Percentiles rank a stretch among this genome's conserved stretches.
phyloP scores from a whole-genome alignment of 768 basidiomycete genomes.

The Pleurotus citrinopileatus region DNA sequence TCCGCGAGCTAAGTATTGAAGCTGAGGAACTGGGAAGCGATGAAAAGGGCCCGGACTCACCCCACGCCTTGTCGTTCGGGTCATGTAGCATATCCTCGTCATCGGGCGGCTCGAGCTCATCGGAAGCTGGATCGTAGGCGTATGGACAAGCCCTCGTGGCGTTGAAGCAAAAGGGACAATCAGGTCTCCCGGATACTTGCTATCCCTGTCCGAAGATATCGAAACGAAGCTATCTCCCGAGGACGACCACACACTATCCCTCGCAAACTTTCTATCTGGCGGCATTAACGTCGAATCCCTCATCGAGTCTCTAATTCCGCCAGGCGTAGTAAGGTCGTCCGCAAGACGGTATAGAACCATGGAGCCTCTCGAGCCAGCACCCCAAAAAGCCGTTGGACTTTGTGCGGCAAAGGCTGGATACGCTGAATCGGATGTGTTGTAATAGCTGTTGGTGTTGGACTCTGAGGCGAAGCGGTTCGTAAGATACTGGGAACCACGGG shows the following conservation, averaged over 20 bases:
- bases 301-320: constrained; percentile 26
- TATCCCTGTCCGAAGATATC: constrained; percentile 43
- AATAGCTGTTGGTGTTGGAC: constrained; percentile 3
- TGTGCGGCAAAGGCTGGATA: neutral
- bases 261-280: constrained; percentile 15
- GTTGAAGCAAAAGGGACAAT: constrained; percentile 7
- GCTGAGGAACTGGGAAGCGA: neutral
- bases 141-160: constrained; percentile 57
- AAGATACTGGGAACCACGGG: constrained; percentile 37
- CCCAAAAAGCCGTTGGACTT: constrained; percentile 19
- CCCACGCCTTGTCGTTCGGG: constrained; percentile 28
- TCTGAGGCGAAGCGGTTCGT: constrained; percentile 39
- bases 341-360: constrained; percentile 71
- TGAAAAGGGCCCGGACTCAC: constrained; percentile 16
- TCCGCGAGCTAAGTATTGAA: neutral
- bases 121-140: constrained; percentile 63
- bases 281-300: constrained; percentile 15
- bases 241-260: constrained; percentile 30
- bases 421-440: constrained; percentile 1
- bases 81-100: constrained; percentile 81
- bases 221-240: constrained; percentile 45
- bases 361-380: constrained; percentile 34
- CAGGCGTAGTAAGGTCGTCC: constrained; percentile 30
- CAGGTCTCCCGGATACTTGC: constrained; percentile 58
- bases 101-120: constrained; percentile 54